Evolutionary conservation across 257 asterid species (phyloP).

Genomic region (Plantago major): DNA sequence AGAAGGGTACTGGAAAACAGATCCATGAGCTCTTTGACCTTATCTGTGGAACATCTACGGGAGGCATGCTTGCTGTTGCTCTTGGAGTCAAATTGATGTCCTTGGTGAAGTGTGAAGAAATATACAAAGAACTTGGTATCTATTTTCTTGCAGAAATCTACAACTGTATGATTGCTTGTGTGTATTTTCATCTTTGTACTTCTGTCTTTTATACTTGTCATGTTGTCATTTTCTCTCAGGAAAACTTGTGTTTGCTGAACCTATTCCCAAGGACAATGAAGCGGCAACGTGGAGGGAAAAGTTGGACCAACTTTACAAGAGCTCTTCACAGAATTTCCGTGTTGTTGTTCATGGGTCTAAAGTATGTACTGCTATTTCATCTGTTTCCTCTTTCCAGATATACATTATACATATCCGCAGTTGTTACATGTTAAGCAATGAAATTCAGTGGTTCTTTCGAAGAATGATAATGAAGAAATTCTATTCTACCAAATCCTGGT

Average conservation of each 20-base stretch:
- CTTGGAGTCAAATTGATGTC: conserved; percentile 90
- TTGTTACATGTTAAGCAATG: conserved; percentile 10
- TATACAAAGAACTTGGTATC: conserved; percentile 94
- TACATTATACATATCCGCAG: conserved; percentile 17
- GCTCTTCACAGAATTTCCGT: conserved; percentile 95
- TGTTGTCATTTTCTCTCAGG: conserved; percentile 43
- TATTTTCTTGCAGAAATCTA: conserved; percentile 19
- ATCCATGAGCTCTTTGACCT: conserved; percentile 97
- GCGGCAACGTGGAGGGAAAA: conserved; percentile 98
- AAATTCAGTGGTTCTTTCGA: neutral
- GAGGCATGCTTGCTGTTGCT: conserved; percentile 99
- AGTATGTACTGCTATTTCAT: conserved; percentile 39
- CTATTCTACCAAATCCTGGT: neutral
- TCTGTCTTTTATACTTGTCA: conserved; percentile 14
- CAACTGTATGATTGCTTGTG: conserved; percentile 9
- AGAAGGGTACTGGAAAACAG: conserved; percentile 90
- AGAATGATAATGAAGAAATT: neutral
- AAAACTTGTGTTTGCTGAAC: conserved; percentile 96
- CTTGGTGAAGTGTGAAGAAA: conserved; percentile 91
- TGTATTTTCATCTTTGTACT: conserved; percentile 14
- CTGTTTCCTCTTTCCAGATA: conserved; percentile 14
- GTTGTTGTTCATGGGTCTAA: conserved; percentile 98
- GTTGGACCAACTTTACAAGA: conserved; percentile 97
- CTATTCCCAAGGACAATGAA: conserved; percentile 96
- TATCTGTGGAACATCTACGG: conserved; percentile 98